Evolutionary conservation across 306 rosid genomes (phyloP).

Genomic region (Fagus crenata): DNA sequence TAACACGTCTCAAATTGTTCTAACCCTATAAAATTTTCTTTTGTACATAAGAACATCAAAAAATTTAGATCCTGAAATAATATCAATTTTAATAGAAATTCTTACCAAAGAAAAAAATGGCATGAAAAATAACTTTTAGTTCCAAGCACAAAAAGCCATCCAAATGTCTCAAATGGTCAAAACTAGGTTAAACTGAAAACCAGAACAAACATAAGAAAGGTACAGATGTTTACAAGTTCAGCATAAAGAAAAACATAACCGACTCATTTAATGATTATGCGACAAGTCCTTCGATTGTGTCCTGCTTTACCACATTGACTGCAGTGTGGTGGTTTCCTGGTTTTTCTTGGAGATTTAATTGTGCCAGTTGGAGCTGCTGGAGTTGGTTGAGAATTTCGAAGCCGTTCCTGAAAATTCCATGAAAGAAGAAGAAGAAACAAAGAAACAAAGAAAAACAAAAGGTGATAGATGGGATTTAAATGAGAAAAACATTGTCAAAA

Average conservation of each 20-base stretch:
- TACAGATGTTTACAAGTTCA: not conserved
- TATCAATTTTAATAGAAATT: not conserved
- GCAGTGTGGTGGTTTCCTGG: constrained; percentile 19
- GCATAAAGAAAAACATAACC: not conserved
- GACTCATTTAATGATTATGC: not conserved
- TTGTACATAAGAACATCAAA: too few species aligned
- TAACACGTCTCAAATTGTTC: too few species aligned
- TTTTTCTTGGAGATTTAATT: not conserved
- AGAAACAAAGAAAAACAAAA: not conserved
- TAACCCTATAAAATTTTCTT: too few species aligned
- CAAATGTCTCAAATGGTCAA: not conserved
- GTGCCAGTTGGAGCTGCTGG: constrained; percentile 9
- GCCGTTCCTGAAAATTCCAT: not conserved
- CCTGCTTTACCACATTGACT: constrained; percentile 16
- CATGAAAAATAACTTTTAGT: not conserved
- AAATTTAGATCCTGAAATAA: too few species aligned
- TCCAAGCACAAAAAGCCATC: not conserved
- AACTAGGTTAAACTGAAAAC: not conserved
- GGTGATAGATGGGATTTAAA: not conserved
- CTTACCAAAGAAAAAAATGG: not conserved
- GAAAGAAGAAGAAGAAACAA: not conserved
- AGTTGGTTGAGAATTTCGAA: not conserved
- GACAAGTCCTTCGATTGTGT: constrained; percentile 23
- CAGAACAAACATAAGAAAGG: not conserved
- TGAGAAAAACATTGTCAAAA: not conserved